A percentile compares a stretch with the other conserved stretches of the same genome.
phyloP scores from a whole-genome alignment of 2,329 filamentous ascomycete species.

The Aspergillus fischeri region DNA sequence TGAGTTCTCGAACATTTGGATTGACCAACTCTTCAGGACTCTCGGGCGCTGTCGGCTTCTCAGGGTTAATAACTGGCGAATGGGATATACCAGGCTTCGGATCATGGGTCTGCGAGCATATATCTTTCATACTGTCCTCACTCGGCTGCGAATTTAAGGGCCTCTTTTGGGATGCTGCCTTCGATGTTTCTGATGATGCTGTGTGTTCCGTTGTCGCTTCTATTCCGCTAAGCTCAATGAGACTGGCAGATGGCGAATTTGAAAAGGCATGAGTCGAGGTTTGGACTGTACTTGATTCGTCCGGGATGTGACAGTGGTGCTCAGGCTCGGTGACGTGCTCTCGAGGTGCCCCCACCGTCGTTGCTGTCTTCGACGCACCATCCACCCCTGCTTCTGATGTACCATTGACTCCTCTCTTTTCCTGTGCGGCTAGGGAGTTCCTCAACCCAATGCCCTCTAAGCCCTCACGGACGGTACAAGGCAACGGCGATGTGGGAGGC shows the following conservation, averaged over 20 bases:
- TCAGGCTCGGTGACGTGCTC: neutral
- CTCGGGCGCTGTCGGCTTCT: neutral
- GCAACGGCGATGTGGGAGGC: slow-evolving; percentile 1
- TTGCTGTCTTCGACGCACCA: neutral
- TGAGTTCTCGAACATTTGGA: neutral
- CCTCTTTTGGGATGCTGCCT: neutral
- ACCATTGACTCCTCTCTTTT: neutral
- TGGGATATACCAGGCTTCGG: neutral
- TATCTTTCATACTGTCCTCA: neutral
- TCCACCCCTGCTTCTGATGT: neutral
- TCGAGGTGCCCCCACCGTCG: neutral
- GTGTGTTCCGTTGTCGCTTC: neutral
- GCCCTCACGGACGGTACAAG: neutral
- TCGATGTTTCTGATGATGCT: neutral
- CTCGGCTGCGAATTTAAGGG: neutral
- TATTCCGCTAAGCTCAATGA: neutral
- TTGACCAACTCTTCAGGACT: neutral
- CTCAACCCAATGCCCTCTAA: neutral
- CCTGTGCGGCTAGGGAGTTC: neutral
- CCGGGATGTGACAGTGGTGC: no score
- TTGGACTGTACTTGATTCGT: neutral
- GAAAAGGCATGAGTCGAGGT: neutral
- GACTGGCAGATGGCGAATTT: neutral
- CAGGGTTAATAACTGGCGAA: neutral
- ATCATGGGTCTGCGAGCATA: neutral